A percentile compares a stretch with the other conserved stretches of the same genome.
These are phyloP conservation scores for Rhododendron kiyosumense DNA, from an alignment of 148 eudicot genomes.

Conservation along the genomic window DNA sequence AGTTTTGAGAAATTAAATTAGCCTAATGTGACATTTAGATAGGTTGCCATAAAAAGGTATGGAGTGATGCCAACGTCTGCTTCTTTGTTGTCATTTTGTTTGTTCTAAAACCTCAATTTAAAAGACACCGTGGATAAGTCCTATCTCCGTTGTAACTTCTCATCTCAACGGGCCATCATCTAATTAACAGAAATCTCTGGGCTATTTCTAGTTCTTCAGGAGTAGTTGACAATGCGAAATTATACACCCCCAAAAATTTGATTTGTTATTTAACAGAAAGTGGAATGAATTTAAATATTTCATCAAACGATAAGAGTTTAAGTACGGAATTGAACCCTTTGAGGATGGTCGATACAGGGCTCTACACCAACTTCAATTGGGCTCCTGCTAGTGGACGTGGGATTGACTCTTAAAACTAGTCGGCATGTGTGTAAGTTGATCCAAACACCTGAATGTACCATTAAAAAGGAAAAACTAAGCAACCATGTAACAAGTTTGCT, in stretches of 20 bases:
- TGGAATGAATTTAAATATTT: background rate
- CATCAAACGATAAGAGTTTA: background rate
- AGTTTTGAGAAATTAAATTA: background rate
- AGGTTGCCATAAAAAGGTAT: background rate
- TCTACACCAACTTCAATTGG: too few relatives aligned
- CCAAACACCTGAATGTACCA: background rate
- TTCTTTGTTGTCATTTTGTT: background rate
- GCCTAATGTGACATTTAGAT: background rate
- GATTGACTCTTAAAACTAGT: background rate
- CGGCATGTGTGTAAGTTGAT: accelerated
- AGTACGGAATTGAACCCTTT: background rate
- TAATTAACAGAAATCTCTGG: background rate
- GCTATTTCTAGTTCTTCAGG: too few relatives aligned
- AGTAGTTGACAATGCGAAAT: background rate
- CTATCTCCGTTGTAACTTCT: background rate
- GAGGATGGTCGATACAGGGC: background rate
- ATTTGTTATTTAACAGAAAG: background rate
- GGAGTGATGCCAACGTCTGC: background rate
- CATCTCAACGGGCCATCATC: too few relatives aligned
- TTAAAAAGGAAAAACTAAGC: background rate
- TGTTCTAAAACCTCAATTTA: too few relatives aligned
- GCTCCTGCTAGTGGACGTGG: background rate
- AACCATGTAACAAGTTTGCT: too few relatives aligned
- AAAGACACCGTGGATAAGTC: background rate
- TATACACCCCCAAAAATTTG: too few relatives aligned